Conservation (phyloP, 768 basidiomycete genomes). For the Termitomyces titanicus region DNA sequence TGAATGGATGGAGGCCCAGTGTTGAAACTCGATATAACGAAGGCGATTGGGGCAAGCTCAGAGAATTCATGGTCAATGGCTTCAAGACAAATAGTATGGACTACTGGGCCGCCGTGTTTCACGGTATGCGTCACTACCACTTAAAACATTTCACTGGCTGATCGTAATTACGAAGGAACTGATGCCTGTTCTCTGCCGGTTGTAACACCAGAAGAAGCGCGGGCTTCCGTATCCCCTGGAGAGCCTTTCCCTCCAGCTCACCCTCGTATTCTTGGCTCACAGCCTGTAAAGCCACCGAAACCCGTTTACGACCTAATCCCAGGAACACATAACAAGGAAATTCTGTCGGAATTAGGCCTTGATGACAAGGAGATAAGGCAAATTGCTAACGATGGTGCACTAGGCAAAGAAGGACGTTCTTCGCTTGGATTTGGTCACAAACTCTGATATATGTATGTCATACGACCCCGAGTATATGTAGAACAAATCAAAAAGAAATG, state of each 20-base stretch:
- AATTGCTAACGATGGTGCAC: slow-evolving; percentile 44
- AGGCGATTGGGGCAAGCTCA: slow-evolving; percentile 54
- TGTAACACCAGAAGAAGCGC: slow-evolving; percentile 60
- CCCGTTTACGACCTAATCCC: slow-evolving; percentile 29
- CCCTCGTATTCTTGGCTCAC: slow-evolving; percentile 36
- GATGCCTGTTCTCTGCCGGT: slow-evolving; percentile 75
- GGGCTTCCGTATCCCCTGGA: slow-evolving; percentile 32
- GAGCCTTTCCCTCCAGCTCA: slow-evolving; percentile 47
- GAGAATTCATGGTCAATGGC: slow-evolving; percentile 56
- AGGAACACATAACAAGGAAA: slow-evolving; percentile 50
- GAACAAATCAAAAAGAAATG: no score
- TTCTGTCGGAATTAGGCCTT: slow-evolving; percentile 51
- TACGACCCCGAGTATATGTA: background rate
- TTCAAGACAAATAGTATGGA: slow-evolving; percentile 60
- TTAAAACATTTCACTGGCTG: background rate
- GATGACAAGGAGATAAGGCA: slow-evolving; percentile 32
- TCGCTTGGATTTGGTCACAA: slow-evolving; percentile 15
- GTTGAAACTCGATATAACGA: slow-evolving; percentile 39
- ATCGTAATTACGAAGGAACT: slow-evolving; percentile 38
- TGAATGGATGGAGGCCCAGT: slow-evolving; percentile 55
- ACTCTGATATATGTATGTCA: slow-evolving; percentile 6
- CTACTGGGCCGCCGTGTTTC: slow-evolving; percentile 66
- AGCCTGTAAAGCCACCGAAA: slow-evolving; percentile 9
- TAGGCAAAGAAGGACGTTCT: slow-evolving; percentile 30
- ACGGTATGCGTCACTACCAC: slow-evolving; percentile 40